Percentiles rank a stretch among this genome's conserved stretches.
These are phyloP conservation scores for Aspergillus melleus DNA, from an alignment of 2,329 filamentous ascomycete species.

Conservation along the genomic window DNA sequence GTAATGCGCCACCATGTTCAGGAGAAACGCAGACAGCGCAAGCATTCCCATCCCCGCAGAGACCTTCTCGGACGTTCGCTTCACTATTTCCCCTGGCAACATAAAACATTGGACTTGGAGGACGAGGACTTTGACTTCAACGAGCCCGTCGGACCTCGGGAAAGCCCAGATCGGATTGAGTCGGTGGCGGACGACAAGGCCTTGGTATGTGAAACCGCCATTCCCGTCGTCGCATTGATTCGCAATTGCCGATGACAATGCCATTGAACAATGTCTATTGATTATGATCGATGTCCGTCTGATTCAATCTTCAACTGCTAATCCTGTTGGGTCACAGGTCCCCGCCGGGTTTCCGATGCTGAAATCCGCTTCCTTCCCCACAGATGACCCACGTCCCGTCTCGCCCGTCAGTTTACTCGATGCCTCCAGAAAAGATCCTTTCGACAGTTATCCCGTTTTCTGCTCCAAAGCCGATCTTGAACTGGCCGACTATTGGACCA, in stretches of 20 bases:
- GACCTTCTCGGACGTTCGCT: conserved; percentile 14
- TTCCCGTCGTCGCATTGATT: background rate
- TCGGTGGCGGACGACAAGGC: background rate
- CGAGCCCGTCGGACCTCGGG: background rate
- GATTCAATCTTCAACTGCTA: background rate
- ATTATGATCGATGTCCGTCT: background rate
- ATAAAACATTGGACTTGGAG: conserved; percentile 12
- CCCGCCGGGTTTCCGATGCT: conserved; percentile 15
- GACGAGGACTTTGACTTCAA: conserved; percentile 3
- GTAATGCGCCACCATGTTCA: conserved; percentile 48
- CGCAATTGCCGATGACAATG: background rate
- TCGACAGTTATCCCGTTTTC: conserved; percentile 29
- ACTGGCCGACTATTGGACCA: conserved; percentile 38
- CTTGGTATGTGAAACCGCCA: background rate
- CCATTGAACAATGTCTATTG: background rate
- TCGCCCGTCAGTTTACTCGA: conserved; percentile 30
- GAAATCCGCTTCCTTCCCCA: conserved; percentile 13
- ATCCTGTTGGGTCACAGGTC: conserved; percentile 10
- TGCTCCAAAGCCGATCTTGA: conserved; percentile 30
- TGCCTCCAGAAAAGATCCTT: conserved; percentile 34
- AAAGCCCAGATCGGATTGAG: background rate
- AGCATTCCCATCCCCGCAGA: conserved; percentile 23
- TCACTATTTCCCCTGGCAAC: conserved; percentile 27
- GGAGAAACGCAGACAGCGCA: conserved; percentile 38
- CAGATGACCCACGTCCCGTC: conserved; percentile 10